Evolutionary conservation across 495 filamentous ascomycete species (phyloP), one percentile per base, ranked within the genome.

Genomic region (Aspergillus saccharolyticus): DNA sequence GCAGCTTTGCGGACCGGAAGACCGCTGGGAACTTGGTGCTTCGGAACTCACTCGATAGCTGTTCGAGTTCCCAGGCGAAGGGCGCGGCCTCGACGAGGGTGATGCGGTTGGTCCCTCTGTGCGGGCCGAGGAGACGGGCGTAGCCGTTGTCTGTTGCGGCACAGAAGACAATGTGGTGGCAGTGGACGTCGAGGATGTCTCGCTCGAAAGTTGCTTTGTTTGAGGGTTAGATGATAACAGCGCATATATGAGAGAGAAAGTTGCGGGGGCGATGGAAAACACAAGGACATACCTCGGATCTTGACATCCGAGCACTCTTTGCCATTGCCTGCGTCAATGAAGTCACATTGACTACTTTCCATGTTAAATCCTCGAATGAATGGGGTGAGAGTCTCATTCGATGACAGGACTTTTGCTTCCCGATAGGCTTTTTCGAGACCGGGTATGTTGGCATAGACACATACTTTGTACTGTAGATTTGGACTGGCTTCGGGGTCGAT

Each of bases 251-350:
- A 39, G 33, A 39, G 33, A 12, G 33, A 5, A 8, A 12, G 33
- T n/a, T 52, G 10, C 4, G 7, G 42, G 28, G 17, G 15, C 25
- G 18, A 30, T 18, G 15, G 16, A 24, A 25, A 47, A 39, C 12
- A 22, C 18, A 18, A 33, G 45, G 28, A 20, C 53, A 49, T 42
- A 71, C 68, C 68, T 58, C 57, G 48, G 14, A 71, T 50, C 48
- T 69, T 73, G 57, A 67, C 58, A 62, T 69, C 68, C 15, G 68
- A 64, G 52, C 68, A 70, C 54, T 73, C 70, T 52, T 73, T 73
- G 21, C 68, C 68, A 46, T 59, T 53, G 10, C 70, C 68, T 18
- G 62, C 66, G 52, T 73, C 68, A 49, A 73, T 56, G 51, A 70
- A 73, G 44, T 73, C 64, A 57, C 62, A 70, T 1, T 65, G 21